These are phyloP conservation scores for Syncephalastrum racemosum DNA, from an alignment of 371 early-diverging fungal species.

Conservation along the genomic window DNA sequence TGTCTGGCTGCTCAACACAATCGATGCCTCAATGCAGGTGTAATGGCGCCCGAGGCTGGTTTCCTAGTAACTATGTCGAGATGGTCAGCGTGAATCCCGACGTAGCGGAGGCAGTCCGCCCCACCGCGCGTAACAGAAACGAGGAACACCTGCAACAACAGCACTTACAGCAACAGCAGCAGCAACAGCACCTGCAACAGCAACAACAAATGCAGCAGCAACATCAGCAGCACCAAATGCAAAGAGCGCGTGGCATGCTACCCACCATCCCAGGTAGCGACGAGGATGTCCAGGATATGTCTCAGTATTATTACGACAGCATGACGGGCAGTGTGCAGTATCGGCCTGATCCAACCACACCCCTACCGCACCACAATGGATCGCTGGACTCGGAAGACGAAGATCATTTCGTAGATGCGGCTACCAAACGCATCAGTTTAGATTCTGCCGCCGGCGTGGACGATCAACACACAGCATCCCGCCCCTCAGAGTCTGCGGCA, in stretches of 20 bases:
- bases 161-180: too few species aligned
- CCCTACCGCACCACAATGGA: conserved; percentile 2
- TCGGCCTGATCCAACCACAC: conserved; percentile 6
- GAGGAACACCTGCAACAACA: too few species aligned
- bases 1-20: background rate
- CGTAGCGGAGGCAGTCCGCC: conserved; percentile 9
- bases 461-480: background rate
- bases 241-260: too few species aligned
- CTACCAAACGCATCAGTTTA: conserved; percentile 2
- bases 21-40: conserved; percentile 24
- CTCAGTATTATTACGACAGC: conserved; percentile 12
- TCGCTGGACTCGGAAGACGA: conserved; percentile 15
- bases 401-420: background rate
- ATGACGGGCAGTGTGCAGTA: conserved; percentile 9
- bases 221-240: too few species aligned
- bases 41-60: conserved; percentile 77
- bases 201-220: too few species aligned
- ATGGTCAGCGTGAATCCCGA: conserved; percentile 27
- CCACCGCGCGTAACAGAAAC: conserved; percentile 7
- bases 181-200: too few species aligned
- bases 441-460: background rate
- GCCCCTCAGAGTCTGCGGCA: background rate
- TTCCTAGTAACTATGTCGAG: conserved; percentile 83
- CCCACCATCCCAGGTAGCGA: too few species aligned
- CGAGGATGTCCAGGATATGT: too few species aligned